Conservation (phyloP, 352 stramenopile genomes). For the Phytophthora macrochlamydospora region DNA sequence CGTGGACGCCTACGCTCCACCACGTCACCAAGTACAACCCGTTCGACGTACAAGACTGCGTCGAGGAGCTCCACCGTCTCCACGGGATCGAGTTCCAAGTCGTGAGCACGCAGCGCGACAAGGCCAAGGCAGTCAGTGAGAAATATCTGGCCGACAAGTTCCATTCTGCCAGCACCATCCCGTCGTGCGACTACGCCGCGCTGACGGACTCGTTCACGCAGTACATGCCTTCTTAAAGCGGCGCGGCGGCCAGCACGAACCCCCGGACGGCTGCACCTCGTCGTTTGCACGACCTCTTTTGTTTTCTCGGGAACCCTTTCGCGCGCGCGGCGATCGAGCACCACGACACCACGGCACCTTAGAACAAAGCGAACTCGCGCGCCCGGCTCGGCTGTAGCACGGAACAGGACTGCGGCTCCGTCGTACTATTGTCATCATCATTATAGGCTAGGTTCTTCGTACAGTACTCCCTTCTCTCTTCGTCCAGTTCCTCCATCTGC, state of each 20-base stretch:
- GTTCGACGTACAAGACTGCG: slow-evolving; percentile 66
- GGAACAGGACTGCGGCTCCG: slow-evolving; percentile 18
- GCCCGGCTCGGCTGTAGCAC: slow-evolving; percentile 25
- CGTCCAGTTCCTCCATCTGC: background rate
- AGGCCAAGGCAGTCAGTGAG: slow-evolving; percentile 83
- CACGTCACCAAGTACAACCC: slow-evolving; percentile 81
- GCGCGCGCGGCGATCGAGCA: slow-evolving; percentile 8
- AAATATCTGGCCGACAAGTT: slow-evolving; percentile 83
- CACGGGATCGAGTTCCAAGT: slow-evolving; percentile 67
- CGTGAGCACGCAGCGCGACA: slow-evolving; percentile 68
- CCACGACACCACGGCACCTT: background rate
- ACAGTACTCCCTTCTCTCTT: background rate
- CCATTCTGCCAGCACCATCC: slow-evolving; percentile 51
- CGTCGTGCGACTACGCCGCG: slow-evolving; percentile 45
- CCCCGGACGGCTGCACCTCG: background rate
- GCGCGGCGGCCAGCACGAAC: background rate
- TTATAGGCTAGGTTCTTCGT: slow-evolving; percentile 37
- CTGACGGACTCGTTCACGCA: slow-evolving; percentile 59
- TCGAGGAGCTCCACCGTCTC: slow-evolving; percentile 67
- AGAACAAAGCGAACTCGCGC: slow-evolving; percentile 6
- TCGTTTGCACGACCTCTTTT: slow-evolving; percentile 1
- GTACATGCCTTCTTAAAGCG: slow-evolving; percentile 31
- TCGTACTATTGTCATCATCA: slow-evolving; percentile 36
- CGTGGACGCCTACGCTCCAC: slow-evolving; percentile 83
- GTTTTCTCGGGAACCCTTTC: slow-evolving; percentile 9